Evolutionary conservation across 371 early-diverging fungal species (phyloP).

Genomic region (Mortierella sp.): DNA sequence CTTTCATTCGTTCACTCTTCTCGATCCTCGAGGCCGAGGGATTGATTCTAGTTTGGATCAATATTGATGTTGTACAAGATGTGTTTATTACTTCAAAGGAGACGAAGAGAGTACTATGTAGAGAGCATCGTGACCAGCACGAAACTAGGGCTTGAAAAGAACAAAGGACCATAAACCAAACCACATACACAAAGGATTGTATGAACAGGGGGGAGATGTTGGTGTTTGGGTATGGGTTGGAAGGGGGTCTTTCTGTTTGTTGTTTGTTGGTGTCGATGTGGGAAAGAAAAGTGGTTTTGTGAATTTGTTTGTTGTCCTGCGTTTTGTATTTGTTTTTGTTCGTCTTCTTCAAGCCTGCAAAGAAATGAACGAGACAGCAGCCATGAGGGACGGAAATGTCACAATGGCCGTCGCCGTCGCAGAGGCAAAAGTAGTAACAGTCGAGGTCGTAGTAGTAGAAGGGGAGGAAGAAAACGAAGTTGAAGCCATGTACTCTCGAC

Average conservation of each 20-base stretch:
- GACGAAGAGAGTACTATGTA: not conserved
- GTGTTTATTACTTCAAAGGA: too few relatives aligned
- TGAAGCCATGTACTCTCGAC: not conserved
- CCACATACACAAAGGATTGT: not conserved
- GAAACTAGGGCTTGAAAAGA: not conserved
- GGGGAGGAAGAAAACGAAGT: not conserved
- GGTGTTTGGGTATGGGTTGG: not conserved
- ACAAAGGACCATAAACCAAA: not conserved
- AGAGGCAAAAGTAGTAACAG: not conserved
- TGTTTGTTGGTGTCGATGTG: not conserved
- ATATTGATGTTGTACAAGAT: too few relatives aligned
- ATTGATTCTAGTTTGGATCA: too few relatives aligned
- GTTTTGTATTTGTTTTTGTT: not conserved
- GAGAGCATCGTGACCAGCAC: conserved; percentile 7
- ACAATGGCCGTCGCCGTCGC: not conserved
- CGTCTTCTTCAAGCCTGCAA: not conserved
- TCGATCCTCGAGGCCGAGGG: not conserved
- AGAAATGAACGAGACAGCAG: not conserved
- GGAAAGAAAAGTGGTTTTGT: not conserved
- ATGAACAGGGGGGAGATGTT: not conserved
- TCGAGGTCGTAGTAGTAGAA: not conserved
- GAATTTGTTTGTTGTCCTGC: too few relatives aligned
- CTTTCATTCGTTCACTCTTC: not conserved
- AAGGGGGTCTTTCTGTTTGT: not conserved
- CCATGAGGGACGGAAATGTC: conserved; percentile 1